Evolutionary conservation across 768 basidiomycete species (phyloP), one percentile per base, ranked within the genome.

Genomic region (Auriscalpium orientale): DNA sequence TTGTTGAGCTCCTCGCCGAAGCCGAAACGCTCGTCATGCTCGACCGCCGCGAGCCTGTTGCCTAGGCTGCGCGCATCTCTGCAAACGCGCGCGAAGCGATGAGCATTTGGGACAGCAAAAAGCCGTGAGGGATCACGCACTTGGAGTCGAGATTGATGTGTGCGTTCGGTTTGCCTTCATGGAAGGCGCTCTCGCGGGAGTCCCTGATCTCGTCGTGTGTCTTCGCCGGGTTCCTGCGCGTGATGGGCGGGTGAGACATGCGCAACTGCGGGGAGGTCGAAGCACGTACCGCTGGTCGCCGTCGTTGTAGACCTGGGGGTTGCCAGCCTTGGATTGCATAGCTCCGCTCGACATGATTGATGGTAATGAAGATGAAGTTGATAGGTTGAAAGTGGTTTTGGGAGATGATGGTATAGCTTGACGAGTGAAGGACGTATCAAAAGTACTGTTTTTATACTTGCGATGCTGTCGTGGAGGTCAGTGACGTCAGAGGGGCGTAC

Each of bases 241-340:
- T 33, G 4, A 46, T 49, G 12, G 46, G 22, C 49, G 36, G 22
- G 61, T 58, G 10, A 55, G 28, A 11, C 34, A 20, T 40, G 59
- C 62, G 11, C 58, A 49, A 56, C 22, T 12, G 50, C 52, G 52
- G 54, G 53, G 54, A 54, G 9, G 45, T 33, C n/a, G 35, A 33
- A 38, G 37, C n/a, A 61, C 70, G 10, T 62, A 76, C 78, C 74
- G 74, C 60, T 81, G 79, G 51, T 81, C 79, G 20, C 73, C 70
- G 48, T 68, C 76, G 46, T 77, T 70, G 66, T 80, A 76, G 44
- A 76, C 68, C 34, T 79, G 79, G 2, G 71, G 62, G 58, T 75
- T 77, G n/a, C 77, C 78, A 45, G 76, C 75, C 52, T 75, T 76
- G 48, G 79, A 79, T 64, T 74, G 74, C 78, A 80, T 80, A 58